Percentiles rank a stretch among this genome's conserved stretches.
phyloP scores from a whole-genome alignment of 495 filamentous ascomycete genomes.

The Thermothielavioides terrestris region DNA sequence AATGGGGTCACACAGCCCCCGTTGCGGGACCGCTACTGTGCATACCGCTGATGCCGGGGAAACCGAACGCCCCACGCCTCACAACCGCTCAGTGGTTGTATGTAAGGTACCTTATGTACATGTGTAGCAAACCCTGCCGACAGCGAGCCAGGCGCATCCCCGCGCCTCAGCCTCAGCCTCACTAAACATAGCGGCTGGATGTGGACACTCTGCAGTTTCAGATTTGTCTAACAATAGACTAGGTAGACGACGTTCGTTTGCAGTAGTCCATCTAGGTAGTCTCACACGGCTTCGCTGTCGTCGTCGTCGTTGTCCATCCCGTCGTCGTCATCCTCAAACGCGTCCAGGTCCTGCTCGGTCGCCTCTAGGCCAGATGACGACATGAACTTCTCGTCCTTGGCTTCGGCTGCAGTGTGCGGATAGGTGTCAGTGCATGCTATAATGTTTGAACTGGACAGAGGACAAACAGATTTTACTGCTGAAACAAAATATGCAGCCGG shows the following conservation, averaged over 20 bases:
- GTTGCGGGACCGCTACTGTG: too few species aligned
- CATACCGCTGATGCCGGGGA: too few species aligned
- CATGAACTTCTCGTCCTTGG: conserved; percentile 81
- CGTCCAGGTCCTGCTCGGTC: conserved; percentile 44
- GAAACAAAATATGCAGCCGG: not conserved
- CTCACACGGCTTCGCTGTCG: not conserved
- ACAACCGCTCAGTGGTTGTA: too few species aligned
- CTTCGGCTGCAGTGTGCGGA: conserved; percentile 44
- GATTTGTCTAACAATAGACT: not conserved
- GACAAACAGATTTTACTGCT: too few species aligned
- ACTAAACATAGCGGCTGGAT: not conserved
- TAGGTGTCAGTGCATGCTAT: not conserved
- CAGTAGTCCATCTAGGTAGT: not conserved
- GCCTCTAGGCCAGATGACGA: conserved; percentile 67
- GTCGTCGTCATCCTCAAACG: conserved; percentile 21
- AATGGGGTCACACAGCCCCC: too few species aligned
- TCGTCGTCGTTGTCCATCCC: conserved; percentile 10
- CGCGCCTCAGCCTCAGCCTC: too few species aligned
- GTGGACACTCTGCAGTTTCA: not conserved
- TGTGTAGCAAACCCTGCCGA: too few species aligned
- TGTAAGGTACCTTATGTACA: too few species aligned
- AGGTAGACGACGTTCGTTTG: too few species aligned
- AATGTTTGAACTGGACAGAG: too few species aligned
- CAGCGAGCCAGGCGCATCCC: too few species aligned
- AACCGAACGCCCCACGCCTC: too few species aligned